phyloP scores from a whole-genome alignment of 1,284 basidiomycete species.

The Waitea zeae region DNA sequence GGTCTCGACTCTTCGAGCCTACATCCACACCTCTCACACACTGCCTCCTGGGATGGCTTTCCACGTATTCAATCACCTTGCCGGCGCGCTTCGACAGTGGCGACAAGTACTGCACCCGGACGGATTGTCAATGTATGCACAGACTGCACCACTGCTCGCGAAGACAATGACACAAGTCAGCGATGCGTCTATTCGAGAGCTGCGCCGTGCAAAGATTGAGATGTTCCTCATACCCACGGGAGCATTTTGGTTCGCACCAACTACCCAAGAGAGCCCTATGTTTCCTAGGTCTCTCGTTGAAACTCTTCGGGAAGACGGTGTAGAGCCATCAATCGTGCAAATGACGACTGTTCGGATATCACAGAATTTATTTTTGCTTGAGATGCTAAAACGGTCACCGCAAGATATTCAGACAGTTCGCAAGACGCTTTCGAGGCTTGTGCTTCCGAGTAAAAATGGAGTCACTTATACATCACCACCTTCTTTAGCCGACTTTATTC shows the following conservation, averaged over 20 bases:
- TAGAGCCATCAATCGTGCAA: slow-evolving; percentile 30
- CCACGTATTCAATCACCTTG: slow-evolving; percentile 49
- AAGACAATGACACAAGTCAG: slow-evolving; percentile 45
- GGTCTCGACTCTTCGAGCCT: slow-evolving; percentile 28
- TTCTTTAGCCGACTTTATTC: slow-evolving; percentile 24
- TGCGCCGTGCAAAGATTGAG: slow-evolving; percentile 62
- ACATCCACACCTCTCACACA: slow-evolving; percentile 32
- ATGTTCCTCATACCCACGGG: slow-evolving; percentile 53
- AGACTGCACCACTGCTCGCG: slow-evolving; percentile 37
- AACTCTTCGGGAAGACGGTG: slow-evolving; percentile 19
- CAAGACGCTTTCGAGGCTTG: slow-evolving; percentile 48
- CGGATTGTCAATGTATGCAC: slow-evolving; percentile 33
- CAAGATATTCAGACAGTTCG: slow-evolving; percentile 58
- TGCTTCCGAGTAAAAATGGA: slow-evolving; percentile 29
- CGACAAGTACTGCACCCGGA: slow-evolving; percentile 24
- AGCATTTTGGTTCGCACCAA: slow-evolving; percentile 41
- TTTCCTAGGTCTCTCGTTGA: slow-evolving; percentile 29
- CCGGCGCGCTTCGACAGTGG: slow-evolving; percentile 52
- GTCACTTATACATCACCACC: slow-evolving; percentile 15
- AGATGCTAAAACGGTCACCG: slow-evolving; percentile 47
- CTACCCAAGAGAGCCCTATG: slow-evolving; percentile 35
- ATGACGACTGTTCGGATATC: slow-evolving; percentile 51
- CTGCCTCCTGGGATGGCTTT: slow-evolving; percentile 54
- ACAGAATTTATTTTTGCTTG: slow-evolving; percentile 53
- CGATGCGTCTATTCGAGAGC: slow-evolving; percentile 56